Percentiles rank a stretch among this genome's conserved stretches.
Conservation (phyloP, 2,329 filamentous ascomycete species). For the Ciborinia camelliae region DNA sequence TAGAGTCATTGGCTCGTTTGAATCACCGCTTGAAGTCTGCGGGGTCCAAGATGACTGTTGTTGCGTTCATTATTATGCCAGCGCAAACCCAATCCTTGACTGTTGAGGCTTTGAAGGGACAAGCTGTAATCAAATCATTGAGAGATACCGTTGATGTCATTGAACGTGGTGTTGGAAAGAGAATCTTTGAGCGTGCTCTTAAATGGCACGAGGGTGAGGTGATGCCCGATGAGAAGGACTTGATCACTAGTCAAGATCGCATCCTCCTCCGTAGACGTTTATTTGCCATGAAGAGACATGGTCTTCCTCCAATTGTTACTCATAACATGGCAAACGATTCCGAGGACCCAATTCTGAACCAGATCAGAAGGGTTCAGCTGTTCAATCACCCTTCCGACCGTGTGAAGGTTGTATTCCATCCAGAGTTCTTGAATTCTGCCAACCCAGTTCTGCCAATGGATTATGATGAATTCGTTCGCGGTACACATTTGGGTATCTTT, state of each 20-base stretch:
- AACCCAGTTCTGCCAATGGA: conserved; percentile 94
- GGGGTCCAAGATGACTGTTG: conserved; percentile 88
- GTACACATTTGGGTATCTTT: conserved; percentile 93
- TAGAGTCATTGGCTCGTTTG: conserved; percentile 88
- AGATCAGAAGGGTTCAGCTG: conserved; percentile 90
- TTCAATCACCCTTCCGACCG: conserved; percentile 95
- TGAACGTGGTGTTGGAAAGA: conserved; percentile 85
- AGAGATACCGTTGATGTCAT: conserved; percentile 91
- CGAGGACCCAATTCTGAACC: conserved; percentile 92
- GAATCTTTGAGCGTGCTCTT: conserved; percentile 90
- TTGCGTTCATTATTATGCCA: conserved; percentile 98
- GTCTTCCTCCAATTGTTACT: conserved; percentile 90
- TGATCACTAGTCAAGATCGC: conserved; percentile 87
- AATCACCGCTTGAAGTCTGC: conserved; percentile 86
- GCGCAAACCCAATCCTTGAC: conserved; percentile 93
- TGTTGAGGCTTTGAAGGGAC: conserved; percentile 91
- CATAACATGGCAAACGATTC: conserved; percentile 97
- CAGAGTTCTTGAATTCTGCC: conserved; percentile 92
- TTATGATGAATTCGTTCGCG: conserved; percentile 97
- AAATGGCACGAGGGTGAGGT: conserved; percentile 94
- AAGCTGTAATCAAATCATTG: conserved; percentile 95
- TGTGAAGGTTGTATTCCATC: conserved; percentile 97
- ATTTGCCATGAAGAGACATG: conserved; percentile 93
- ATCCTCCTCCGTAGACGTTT: conserved; percentile 86
- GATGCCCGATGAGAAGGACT: conserved; percentile 93